Conservation (phyloP, 2,329 filamentous ascomycete species). For the Rutstroemia sp. region DNA sequence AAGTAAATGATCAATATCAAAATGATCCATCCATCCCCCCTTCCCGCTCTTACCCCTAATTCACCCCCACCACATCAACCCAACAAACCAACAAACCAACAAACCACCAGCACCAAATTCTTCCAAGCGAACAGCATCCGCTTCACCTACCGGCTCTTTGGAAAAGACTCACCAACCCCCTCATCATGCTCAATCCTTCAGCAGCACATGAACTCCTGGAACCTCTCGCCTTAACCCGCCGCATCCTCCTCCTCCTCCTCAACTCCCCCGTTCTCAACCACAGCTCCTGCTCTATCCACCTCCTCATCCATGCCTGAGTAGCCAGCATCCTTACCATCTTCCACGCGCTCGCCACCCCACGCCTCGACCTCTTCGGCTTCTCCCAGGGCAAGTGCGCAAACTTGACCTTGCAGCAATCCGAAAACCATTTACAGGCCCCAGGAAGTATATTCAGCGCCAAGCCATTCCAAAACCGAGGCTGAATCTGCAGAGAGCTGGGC, state of each 20-base stretch:
- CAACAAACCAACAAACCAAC: no score
- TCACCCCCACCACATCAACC: not conserved
- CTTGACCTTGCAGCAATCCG: slow-evolving; percentile 6
- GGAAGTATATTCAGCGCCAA: slow-evolving; percentile 13
- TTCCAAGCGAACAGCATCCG: slow-evolving; percentile 20
- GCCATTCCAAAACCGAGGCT: not conserved
- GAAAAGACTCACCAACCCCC: slow-evolving; percentile 13
- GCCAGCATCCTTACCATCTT: not conserved
- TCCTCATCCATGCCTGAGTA: not conserved
- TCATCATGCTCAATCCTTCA: slow-evolving; percentile 25
- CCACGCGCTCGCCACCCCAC: no score
- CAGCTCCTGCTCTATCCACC: not conserved
- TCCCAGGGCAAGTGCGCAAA: not conserved
- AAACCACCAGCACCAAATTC: slow-evolving; percentile 17
- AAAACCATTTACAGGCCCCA: slow-evolving; percentile 24
- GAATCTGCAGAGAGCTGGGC: not conserved
- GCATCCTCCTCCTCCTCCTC: slow-evolving; percentile 30
- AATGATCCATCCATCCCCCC: no score
- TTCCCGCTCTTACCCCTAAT: no score
- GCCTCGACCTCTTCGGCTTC: no score
- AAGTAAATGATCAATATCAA: no score
- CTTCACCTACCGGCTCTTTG: slow-evolving; percentile 12
- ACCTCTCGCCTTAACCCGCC: slow-evolving; percentile 26
- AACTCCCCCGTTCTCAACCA: slow-evolving; percentile 10
- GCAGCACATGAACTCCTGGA: slow-evolving; percentile 26